Evolutionary conservation across 2,329 filamentous ascomycete species (phyloP).

Genomic region (Calonectria ilicicola): DNA sequence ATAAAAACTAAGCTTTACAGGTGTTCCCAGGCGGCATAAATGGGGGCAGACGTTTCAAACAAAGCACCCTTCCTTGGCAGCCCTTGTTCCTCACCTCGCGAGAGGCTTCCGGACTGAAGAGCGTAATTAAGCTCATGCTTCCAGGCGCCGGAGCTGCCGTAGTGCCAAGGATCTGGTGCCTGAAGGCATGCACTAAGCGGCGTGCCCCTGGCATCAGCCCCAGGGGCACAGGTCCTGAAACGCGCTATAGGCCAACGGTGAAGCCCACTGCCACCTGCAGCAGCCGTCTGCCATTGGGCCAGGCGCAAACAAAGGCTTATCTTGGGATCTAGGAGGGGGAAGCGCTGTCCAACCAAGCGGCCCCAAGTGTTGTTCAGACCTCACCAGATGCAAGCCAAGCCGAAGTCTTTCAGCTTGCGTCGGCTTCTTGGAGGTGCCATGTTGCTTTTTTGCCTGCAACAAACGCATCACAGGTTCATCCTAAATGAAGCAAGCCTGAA

Average conservation of each 20-base stretch:
- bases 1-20: background rate
- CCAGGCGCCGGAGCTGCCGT: background rate
- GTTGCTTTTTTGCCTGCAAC: background rate
- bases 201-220: background rate
- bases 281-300: conserved; percentile 7
- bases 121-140: conserved; percentile 19
- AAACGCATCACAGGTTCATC: background rate
- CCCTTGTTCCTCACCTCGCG: background rate
- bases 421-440: background rate
- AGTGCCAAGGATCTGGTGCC: conserved; percentile 3
- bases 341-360: background rate
- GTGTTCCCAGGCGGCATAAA: conserved; percentile 23
- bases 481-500: background rate
- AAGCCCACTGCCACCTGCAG: background rate
- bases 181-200: conserved; percentile 10
- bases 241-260: conserved; percentile 6
- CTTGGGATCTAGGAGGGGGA: background rate
- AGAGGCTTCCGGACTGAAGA: background rate
- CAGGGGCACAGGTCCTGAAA: conserved; percentile 22
- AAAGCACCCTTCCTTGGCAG: conserved; percentile 14
- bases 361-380: background rate
- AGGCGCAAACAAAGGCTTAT: background rate
- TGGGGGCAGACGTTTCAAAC: conserved; percentile 37
- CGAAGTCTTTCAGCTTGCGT: background rate
- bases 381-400: background rate